Conservation (phyloP, 2,329 filamentous ascomycete genomes). For the Aspergillus versicolor region DNA sequence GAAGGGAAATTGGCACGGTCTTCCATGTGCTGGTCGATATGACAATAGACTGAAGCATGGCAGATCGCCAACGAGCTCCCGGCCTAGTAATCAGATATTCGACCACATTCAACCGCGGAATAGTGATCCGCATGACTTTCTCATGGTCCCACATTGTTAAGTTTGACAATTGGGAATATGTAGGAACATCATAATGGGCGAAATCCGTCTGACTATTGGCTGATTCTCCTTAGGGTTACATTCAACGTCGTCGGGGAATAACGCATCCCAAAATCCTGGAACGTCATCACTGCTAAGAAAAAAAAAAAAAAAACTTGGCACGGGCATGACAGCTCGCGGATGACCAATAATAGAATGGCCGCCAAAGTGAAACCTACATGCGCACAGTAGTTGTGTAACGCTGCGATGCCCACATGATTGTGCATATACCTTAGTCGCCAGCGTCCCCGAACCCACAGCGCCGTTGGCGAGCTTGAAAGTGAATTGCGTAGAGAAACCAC, state of each 20-base stretch:
- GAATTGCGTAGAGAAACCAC: neutral
- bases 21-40: neutral
- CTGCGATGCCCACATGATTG: neutral
- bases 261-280: neutral
- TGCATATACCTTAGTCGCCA: neutral
- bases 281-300: conserved; percentile 1
- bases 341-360: neutral
- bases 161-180: neutral
- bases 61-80: neutral
- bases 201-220: neutral
- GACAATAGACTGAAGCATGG: neutral
- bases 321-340: neutral
- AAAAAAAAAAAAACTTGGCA: neutral
- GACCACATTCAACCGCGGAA: neutral
- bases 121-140: neutral
- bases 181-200: neutral
- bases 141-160: neutral
- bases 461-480: neutral
- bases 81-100: neutral
- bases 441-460: too few relatives aligned
- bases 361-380: neutral
- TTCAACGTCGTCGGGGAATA: neutral
- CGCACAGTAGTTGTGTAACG: neutral
- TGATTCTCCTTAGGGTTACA: conserved; percentile 1
- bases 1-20: neutral